Evolutionary conservation across 1,284 basidiomycete species (phyloP).

Genomic region (Athelia psychrophila): DNA sequence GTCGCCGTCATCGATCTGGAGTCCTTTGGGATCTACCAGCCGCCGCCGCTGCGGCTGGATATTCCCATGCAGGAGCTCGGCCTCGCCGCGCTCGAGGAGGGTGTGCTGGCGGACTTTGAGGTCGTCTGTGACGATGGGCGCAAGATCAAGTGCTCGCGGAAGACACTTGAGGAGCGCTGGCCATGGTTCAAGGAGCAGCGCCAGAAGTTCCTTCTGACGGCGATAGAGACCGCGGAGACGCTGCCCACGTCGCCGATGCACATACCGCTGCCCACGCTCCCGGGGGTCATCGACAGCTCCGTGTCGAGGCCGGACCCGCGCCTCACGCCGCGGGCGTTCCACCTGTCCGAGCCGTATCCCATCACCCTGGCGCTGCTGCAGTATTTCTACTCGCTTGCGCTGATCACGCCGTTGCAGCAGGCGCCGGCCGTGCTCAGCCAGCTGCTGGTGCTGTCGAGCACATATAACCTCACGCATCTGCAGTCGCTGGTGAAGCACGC

Average conservation of each 20-base stretch:
- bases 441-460: conserved; percentile 80
- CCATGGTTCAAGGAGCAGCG: conserved; percentile 88
- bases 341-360: conserved; percentile 86
- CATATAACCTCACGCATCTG: conserved; percentile 79
- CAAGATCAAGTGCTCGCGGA: conserved; percentile 78
- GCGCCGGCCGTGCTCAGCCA: conserved; percentile 87
- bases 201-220: conserved; percentile 51
- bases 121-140: conserved; percentile 89
- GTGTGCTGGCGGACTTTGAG: conserved; percentile 81
- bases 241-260: conserved; percentile 58
- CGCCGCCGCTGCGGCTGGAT: conserved; percentile 69
- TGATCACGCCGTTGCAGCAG: conserved; percentile 88
- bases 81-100: conserved; percentile 76
- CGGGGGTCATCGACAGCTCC: conserved; percentile 40
- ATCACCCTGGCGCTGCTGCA: conserved; percentile 88
- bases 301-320: conserved; percentile 66
- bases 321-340: conserved; percentile 74
- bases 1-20: conserved; percentile 90
- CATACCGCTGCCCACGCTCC: conserved; percentile 55
- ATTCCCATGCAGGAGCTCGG: conserved; percentile 76
- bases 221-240: conserved; percentile 50
- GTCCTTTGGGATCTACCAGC: conserved; percentile 91
- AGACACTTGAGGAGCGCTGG: conserved; percentile 85
- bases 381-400: conserved; percentile 86
- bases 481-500: conserved; percentile 84